A percentile compares a stretch with the other conserved stretches of the same genome.
These are phyloP conservation scores for Acidiella bohemica DNA, from an alignment of 495 filamentous ascomycete species.

Conservation along the genomic window DNA sequence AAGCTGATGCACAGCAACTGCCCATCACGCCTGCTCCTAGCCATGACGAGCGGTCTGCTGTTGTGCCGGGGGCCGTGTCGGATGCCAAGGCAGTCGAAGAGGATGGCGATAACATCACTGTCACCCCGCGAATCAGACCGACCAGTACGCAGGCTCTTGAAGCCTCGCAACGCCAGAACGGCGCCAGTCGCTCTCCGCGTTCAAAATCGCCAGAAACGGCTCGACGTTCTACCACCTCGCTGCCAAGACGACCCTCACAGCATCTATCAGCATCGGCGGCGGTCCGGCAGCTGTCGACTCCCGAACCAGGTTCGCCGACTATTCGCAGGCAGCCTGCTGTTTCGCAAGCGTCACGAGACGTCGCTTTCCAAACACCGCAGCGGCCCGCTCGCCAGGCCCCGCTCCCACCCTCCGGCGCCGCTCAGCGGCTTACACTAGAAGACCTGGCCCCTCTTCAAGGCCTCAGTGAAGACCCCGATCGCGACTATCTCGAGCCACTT, in stretches of 20 bases:
- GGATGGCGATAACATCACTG: conserved; percentile 18
- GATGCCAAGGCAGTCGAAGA: neutral
- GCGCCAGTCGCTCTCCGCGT: no score
- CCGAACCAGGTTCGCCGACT: conserved; percentile 4
- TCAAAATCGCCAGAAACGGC: neutral
- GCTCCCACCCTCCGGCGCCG: conserved; percentile 14
- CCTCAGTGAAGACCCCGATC: conserved; percentile 38
- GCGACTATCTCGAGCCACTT: conserved; percentile 71
- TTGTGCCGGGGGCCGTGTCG: neutral
- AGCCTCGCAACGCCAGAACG: no score
- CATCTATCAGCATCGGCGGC: neutral
- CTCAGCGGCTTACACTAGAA: conserved; percentile 24
- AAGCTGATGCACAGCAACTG: neutral
- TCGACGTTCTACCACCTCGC: no score
- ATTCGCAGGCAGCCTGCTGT: neutral
- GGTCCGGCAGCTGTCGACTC: neutral
- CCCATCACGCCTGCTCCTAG: neutral
- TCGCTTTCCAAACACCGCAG: neutral
- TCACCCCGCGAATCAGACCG: conserved; percentile 7
- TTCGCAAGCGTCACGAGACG: no score
- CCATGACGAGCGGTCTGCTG: neutral
- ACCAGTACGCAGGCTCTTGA: conserved; percentile 1
- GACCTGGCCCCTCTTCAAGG: conserved; percentile 37
- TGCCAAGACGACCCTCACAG: no score
- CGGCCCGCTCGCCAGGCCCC: neutral